Conservation (phyloP, 768 basidiomycete genomes). For the Mycena rebaudengoi region DNA sequence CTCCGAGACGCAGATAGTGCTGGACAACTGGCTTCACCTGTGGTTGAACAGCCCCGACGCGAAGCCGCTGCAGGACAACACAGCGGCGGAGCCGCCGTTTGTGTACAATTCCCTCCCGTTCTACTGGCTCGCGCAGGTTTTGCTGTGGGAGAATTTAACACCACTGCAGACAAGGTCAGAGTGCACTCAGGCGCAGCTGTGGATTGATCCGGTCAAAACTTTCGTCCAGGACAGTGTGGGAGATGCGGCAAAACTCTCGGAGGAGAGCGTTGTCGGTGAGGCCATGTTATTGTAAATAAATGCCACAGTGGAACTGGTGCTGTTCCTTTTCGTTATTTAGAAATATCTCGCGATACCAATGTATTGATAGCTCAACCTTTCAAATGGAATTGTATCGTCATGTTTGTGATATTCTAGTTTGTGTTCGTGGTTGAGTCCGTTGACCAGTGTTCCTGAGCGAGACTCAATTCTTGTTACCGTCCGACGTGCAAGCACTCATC, state of each 20-base stretch:
- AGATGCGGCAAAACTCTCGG: no score
- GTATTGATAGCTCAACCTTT: slow-evolving; percentile 10
- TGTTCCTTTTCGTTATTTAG: background rate
- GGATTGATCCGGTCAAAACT: no score
- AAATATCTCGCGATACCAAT: background rate
- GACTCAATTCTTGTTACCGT: no score
- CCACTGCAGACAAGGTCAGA: no score
- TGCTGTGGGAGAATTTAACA: slow-evolving; percentile 51
- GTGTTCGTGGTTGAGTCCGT: no score
- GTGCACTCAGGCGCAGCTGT: background rate
- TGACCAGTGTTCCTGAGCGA: no score
- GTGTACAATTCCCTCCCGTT: slow-evolving; percentile 60
- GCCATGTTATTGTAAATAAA: background rate
- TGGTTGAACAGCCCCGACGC: slow-evolving; percentile 57
- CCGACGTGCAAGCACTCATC: no score
- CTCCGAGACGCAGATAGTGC: slow-evolving; percentile 53
- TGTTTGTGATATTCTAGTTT: no score
- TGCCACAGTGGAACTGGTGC: background rate
- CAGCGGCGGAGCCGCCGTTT: slow-evolving; percentile 43
- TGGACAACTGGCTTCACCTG: slow-evolving; percentile 68
- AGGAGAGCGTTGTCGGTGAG: no score
- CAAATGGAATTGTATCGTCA: no score
- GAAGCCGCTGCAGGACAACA: slow-evolving; percentile 30
- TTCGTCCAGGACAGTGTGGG: no score
- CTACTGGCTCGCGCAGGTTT: slow-evolving; percentile 70